These are phyloP conservation scores for Botrytis squamosa DNA, from an alignment of 2,329 filamentous ascomycete genomes.

Conservation along the genomic window DNA sequence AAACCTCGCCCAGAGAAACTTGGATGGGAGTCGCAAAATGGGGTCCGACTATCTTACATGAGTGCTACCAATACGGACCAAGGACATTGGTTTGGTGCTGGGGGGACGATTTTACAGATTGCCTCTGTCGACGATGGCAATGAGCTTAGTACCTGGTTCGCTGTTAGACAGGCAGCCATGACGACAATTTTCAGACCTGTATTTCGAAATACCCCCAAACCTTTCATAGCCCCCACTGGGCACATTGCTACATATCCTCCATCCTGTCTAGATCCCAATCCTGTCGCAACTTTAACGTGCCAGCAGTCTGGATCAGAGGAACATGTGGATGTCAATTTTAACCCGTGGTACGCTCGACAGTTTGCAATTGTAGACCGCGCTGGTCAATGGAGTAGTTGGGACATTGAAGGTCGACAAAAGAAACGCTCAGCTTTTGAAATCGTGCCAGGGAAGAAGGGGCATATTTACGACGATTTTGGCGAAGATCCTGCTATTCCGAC, in stretches of 20 bases:
- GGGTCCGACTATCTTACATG: constrained; percentile 29
- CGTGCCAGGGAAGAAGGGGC: constrained; percentile 29
- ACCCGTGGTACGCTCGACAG: constrained; percentile 58
- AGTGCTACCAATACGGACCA: constrained; percentile 29
- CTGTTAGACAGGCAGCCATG: constrained; percentile 44
- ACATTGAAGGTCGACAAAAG: constrained; percentile 40
- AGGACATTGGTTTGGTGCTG: constrained; percentile 38
- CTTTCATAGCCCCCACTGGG: constrained; percentile 17
- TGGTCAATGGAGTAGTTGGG: constrained; percentile 69
- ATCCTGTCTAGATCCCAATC: constrained; percentile 56
- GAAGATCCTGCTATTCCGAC: constrained; percentile 14
- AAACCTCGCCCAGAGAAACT: constrained; percentile 32
- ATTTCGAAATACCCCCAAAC: constrained; percentile 27
- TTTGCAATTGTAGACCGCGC: constrained; percentile 64
- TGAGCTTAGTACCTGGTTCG: constrained; percentile 44
- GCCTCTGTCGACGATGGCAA: constrained; percentile 44
- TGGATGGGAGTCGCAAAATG: constrained; percentile 33
- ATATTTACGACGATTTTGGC: constrained; percentile 31
- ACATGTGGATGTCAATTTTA: constrained; percentile 66
- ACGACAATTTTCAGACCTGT: constrained; percentile 46
- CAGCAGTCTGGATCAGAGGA: constrained; percentile 52
- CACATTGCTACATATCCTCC: constrained; percentile 33
- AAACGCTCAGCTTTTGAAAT: constrained; percentile 24
- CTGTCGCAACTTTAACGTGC: constrained; percentile 52
- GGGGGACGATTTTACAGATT: constrained; percentile 50